Conservation (phyloP, 1,139 yeast genomes). For the Hemisphaericaspora subhashii region DNA sequence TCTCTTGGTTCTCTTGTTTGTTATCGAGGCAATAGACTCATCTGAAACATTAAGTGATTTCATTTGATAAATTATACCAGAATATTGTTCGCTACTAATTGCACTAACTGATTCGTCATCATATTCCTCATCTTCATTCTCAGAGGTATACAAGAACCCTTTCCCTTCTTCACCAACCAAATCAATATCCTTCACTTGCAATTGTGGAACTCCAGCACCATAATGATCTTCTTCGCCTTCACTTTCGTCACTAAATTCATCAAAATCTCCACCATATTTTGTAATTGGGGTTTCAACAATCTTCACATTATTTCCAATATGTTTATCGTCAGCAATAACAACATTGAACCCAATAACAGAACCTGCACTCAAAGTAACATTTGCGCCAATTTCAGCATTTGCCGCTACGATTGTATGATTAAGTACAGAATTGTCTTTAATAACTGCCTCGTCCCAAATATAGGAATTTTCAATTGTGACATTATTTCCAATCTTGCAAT, state of each 20-base stretch:
- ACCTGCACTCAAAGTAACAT: constrained; percentile 59
- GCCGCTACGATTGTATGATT: constrained; percentile 70
- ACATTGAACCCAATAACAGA: constrained; percentile 81
- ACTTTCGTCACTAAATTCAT: constrained; percentile 28
- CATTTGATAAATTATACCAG: constrained; percentile 57
- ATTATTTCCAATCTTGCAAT: constrained; percentile 79
- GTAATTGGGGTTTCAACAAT: constrained; percentile 50
- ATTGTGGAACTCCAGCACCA: constrained; percentile 5
- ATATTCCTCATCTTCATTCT: constrained; percentile 44
- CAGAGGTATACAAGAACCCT: constrained; percentile 59
- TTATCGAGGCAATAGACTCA: constrained; percentile 67
- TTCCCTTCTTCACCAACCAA: constrained; percentile 61
- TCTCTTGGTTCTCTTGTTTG: constrained; percentile 40
- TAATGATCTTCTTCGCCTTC: constrained; percentile 19
- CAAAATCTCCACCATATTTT: constrained; percentile 26
- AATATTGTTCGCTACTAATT: constrained; percentile 22
- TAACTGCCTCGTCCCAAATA: constrained; percentile 78
- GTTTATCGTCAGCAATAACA: constrained; percentile 52
- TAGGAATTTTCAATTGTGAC: constrained; percentile 72
- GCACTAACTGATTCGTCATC: constrained; percentile 37
- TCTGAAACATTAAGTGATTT: constrained; percentile 72
- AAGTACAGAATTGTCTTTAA: constrained; percentile 64
- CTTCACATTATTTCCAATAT: constrained; percentile 50
- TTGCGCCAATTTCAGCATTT: constrained; percentile 52
- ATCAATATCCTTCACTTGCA: constrained; percentile 28